Percentiles rank a stretch among this genome's conserved stretches.
Evolutionary conservation across 495 filamentous ascomycete genomes (phyloP).

Genomic region (Podospora fimiseda): DNA sequence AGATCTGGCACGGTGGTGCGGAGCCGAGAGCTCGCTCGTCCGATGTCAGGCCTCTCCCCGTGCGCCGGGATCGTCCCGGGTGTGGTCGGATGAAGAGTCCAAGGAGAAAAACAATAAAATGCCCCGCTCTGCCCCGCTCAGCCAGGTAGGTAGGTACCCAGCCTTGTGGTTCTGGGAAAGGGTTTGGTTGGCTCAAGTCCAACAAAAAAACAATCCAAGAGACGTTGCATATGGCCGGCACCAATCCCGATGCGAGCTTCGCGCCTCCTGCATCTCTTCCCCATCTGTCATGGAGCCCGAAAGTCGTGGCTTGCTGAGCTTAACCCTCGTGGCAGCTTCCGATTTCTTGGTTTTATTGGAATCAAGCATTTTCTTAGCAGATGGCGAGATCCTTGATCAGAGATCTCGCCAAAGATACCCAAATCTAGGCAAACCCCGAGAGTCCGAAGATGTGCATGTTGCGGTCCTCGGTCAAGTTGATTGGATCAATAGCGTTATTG

Average conservation of each 20-base stretch:
- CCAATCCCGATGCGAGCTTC: too few relatives aligned
- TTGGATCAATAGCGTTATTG: too few relatives aligned
- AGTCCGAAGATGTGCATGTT: too few relatives aligned
- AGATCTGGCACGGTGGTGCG: neutral
- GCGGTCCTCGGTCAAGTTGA: too few relatives aligned
- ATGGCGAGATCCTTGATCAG: too few relatives aligned
- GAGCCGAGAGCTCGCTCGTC: neutral
- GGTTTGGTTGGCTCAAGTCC: conserved; percentile 1
- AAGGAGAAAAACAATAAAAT: neutral
- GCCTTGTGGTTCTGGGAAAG: conserved; percentile 1
- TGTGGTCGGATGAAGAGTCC: conserved; percentile 12
- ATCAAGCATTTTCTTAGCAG: too few relatives aligned
- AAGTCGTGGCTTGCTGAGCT: neutral
- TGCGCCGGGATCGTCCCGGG: conserved; percentile 1
- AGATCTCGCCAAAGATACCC: too few relatives aligned
- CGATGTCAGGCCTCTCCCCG: neutral
- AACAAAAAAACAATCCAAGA: too few relatives aligned
- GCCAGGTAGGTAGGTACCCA: neutral
- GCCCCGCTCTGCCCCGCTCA: neutral
- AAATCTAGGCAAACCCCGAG: too few relatives aligned
- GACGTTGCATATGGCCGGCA: too few relatives aligned
- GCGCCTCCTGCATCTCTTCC: too few relatives aligned
- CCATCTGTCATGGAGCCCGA: neutral
- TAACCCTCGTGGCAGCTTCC: neutral
- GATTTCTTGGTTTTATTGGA: neutral